Evolutionary conservation across 345 rosid species (phyloP), one percentile per base, ranked within the genome.

Genomic region (Nasturtium officinale): DNA sequence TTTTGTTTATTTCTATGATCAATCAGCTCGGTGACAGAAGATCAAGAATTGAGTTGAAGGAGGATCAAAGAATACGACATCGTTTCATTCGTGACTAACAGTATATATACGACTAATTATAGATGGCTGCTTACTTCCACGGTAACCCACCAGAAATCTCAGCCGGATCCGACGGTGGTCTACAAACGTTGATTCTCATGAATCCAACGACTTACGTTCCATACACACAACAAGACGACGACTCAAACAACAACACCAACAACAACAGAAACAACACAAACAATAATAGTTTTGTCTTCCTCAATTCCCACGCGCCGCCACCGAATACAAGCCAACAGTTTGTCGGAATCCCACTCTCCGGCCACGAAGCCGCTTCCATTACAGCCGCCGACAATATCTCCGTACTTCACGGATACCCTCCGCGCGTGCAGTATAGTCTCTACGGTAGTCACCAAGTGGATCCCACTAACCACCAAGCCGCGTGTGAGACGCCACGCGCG

Each of bases 171-270:
- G 82, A 85, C 29, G 93, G 90, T 59, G 97, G 98, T 5, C 77
- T 95, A 3, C 99, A 95, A 61, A 95, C 97, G 65, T 95, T 94
- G 30, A 80, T 91, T n/a, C 91, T 94, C 65, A 94, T 91, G 98
- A 94, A 94, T 83, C 98, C 98, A 57, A 70, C 87, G 18, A 78
- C 87, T 32, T 95, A 95, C 74, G 96, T 89, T 70, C 97, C 88
- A 58, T 90, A 87, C 82, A 78, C 96, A 40, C 89, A 83, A 74
- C 68, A 79, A 58, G 82, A 86, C n/a, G 82, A 85, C 9, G 83
- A 83, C 45, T 68, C 83, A 2, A 48, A 76, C 33, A 73, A 55
- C 53, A 73, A 16, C 78, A 63, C 3, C 68, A 74, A 7, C 43
- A 79, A 3, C 3, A 85, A 85, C 83, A 81, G n/a, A n/a, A n/a